phyloP scores from a whole-genome alignment of 2,329 filamentous ascomycete genomes.

The Nigrospora sphaerica region DNA sequence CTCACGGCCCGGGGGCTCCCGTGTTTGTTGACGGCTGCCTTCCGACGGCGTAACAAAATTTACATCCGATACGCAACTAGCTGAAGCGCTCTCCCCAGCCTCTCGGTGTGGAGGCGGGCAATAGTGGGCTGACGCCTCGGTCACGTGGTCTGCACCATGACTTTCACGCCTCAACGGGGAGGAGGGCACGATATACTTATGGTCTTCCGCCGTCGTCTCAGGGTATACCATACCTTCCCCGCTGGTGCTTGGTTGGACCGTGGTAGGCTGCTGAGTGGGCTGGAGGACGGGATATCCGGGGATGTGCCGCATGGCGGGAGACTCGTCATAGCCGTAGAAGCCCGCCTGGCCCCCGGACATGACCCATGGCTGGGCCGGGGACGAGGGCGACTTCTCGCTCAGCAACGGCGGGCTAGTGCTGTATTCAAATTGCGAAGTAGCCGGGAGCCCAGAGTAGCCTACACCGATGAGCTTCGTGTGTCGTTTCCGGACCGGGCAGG shows the following conservation, averaged over 20 bases:
- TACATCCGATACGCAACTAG: conserved; percentile 11
- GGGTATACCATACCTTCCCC: conserved; percentile 35
- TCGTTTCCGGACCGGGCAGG: background rate
- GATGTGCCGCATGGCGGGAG: conserved; percentile 20
- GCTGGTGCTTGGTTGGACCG: conserved; percentile 21
- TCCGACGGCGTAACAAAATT: conserved; percentile 7
- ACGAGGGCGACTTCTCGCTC: conserved; percentile 14
- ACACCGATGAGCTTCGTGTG: background rate
- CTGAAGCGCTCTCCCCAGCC: background rate
- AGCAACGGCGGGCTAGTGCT: conserved; percentile 13
- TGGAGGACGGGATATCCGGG: conserved; percentile 29
- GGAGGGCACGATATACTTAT: conserved; percentile 14
- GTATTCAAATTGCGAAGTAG: conserved; percentile 15
- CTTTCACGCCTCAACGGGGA: conserved; percentile 11
- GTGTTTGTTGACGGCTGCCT: conserved; percentile 5
- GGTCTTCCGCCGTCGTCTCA: conserved; percentile 9
- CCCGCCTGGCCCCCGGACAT: conserved; percentile 16
- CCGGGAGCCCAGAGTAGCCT: conserved; percentile 19
- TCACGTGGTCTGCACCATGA: conserved; percentile 12
- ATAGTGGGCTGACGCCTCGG: background rate
- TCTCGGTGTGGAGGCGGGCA: background rate
- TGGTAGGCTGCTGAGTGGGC: conserved; percentile 18
- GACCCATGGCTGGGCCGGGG: conserved; percentile 14
- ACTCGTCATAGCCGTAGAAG: conserved; percentile 21
- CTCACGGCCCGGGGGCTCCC: conserved; percentile 19